These are phyloP conservation scores for Pelargonium citronellum DNA, from an alignment of 441 rosid genomes.

Conservation along the genomic window DNA sequence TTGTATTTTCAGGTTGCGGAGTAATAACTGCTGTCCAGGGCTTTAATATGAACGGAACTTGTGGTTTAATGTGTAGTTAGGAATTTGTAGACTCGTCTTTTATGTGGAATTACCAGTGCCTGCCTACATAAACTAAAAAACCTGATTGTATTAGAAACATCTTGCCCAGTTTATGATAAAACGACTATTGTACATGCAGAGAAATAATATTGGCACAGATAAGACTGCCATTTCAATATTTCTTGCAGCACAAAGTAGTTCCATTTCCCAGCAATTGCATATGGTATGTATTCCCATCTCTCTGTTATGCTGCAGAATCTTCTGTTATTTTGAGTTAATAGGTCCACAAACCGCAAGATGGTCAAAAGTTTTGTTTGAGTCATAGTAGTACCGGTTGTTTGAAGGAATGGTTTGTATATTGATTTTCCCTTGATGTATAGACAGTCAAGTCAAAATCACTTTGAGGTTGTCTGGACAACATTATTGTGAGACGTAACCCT, in stretches of 20 bases:
- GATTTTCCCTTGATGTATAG: background rate
- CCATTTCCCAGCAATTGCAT: background rate
- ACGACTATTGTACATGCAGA: conserved; percentile 18
- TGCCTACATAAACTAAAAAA: conserved; percentile 16
- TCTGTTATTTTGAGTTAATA: no score
- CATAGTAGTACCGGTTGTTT: background rate
- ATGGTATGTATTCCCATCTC: background rate
- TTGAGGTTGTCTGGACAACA: background rate
- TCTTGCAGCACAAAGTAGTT: background rate
- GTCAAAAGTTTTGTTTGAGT: no score
- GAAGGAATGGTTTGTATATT: background rate
- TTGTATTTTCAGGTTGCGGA: conserved; percentile 38
- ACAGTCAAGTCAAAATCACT: no score
- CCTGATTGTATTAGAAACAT: conserved; percentile 9
- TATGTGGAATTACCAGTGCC: conserved; percentile 16
- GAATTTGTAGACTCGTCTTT: background rate
- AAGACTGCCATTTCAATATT: background rate
- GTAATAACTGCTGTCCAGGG: conserved; percentile 21
- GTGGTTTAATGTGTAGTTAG: no score
- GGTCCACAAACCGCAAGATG: no score
- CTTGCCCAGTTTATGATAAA: background rate
- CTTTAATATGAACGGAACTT: background rate
- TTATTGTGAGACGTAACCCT: background rate
- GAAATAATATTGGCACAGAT: conserved; percentile 9
- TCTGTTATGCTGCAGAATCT: no score